A percentile compares a stretch with the other conserved stretches of the same genome.
Conservation (phyloP, 331 rosid species). For the Quercus lobata region DNA sequence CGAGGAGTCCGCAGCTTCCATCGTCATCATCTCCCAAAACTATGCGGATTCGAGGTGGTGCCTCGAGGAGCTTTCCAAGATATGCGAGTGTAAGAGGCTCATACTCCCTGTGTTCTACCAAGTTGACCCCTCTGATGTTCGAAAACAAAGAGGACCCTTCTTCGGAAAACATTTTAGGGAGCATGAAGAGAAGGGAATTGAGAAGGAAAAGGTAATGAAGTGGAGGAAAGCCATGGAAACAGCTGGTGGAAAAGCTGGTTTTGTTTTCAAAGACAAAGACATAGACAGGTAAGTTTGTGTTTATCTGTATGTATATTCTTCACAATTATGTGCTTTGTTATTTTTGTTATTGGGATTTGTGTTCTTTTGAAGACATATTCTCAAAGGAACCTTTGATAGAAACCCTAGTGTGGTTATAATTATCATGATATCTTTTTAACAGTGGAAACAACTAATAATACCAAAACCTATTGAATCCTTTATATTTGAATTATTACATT, state of each 20-base stretch:
- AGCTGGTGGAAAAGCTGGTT: slow-evolving; percentile 50
- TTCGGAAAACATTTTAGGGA: slow-evolving; percentile 4
- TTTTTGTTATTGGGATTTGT: no score
- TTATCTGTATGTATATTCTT: neutral
- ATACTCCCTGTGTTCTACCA: slow-evolving; percentile 49
- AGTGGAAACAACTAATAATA: no score
- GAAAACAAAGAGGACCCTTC: slow-evolving; percentile 34
- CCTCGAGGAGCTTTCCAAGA: slow-evolving; percentile 43
- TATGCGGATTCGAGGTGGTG: slow-evolving; percentile 60
- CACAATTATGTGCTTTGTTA: no score
- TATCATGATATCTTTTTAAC: no score
- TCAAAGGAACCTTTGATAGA: no score
- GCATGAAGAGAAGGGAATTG: slow-evolving; percentile 6
- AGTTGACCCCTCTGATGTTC: slow-evolving; percentile 46
- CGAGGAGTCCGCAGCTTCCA: slow-evolving; percentile 46
- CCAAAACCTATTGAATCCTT: no score
- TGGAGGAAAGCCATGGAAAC: slow-evolving; percentile 68
- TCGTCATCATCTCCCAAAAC: slow-evolving; percentile 32
- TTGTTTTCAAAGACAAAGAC: neutral
- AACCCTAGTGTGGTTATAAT: no score
- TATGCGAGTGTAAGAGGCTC: slow-evolving; percentile 36
- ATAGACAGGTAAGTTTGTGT: neutral
- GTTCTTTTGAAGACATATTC: no score
- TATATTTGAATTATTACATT: no score
- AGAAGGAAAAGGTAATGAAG: neutral